Conservation (phyloP, 257 asterid species). For the Prunella vulgaris region DNA sequence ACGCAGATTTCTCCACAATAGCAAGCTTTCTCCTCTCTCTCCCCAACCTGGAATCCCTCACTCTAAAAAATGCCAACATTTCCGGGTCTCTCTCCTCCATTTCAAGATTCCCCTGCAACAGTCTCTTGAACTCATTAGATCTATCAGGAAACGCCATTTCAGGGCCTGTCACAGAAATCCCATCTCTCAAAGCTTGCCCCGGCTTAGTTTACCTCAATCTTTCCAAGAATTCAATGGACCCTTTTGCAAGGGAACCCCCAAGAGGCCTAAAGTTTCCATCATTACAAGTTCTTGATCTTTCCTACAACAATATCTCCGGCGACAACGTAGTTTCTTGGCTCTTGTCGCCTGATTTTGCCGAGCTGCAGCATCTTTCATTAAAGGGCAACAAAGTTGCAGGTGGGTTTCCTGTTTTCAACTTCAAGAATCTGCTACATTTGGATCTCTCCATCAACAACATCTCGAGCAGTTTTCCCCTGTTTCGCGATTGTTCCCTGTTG, state of each 20-base stretch:
- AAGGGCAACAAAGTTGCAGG: slow-evolving; percentile 62
- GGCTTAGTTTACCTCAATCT: slow-evolving; percentile 52
- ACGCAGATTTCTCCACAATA: slow-evolving; percentile 44
- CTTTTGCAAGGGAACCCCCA: background rate
- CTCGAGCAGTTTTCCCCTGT: slow-evolving; percentile 47
- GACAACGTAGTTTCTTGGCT: slow-evolving; percentile 47
- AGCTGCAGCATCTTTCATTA: slow-evolving; percentile 49
- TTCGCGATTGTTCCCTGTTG: slow-evolving; percentile 53
- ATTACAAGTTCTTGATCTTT: slow-evolving; percentile 61
- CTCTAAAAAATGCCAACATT: slow-evolving; percentile 48
- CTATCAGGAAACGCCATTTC: slow-evolving; percentile 71
- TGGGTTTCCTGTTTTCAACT: slow-evolving; percentile 34
- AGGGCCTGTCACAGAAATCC: slow-evolving; percentile 55
- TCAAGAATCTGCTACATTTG: slow-evolving; percentile 47
- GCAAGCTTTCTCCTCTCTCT: slow-evolving; percentile 44
- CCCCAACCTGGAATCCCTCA: slow-evolving; percentile 52
- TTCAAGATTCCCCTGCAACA: slow-evolving; percentile 41
- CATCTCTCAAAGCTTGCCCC: slow-evolving; percentile 54
- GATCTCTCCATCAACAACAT: slow-evolving; percentile 78
- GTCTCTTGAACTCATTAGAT: slow-evolving; percentile 45
- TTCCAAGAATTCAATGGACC: slow-evolving; percentile 60
- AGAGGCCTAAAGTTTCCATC: slow-evolving; percentile 18
- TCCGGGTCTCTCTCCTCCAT: slow-evolving; percentile 50
- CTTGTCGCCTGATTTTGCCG: slow-evolving; percentile 41
- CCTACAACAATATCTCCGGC: slow-evolving; percentile 73